Base-by-base conservation (phyloP, 1,284 basidiomycete species). In the Leccinum subrobustum region DNA sequence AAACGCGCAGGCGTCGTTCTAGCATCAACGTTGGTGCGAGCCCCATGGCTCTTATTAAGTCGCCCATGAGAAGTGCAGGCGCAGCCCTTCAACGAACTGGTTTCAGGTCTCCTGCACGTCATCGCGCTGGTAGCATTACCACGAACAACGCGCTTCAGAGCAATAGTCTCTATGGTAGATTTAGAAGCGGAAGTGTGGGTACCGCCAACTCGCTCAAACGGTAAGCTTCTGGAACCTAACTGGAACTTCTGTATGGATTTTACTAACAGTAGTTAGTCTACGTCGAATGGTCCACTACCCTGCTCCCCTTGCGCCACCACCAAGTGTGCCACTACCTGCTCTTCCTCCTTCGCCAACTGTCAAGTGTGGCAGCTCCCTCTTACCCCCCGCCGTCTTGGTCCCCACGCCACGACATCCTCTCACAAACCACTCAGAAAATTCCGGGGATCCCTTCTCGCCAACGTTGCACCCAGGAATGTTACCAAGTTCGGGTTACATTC, bases 1-100 rank as follows among this genome's bases (percentile, higher is more conserved):
- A 74, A 27, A 75, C 82, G 31, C 79, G 85, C 47, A 79, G 76
- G 58, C 81, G 84, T 44, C 79, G 83, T 51, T 84, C 82, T n/a
- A 85, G 83, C 59, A 67, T 86, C 25, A 84, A 81, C 3, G 60
- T 81, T 37, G 76, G 68, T 4, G 71, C 75, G 4, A 80, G 76
- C 9, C 80, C 83, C 3, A 79, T 83, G 69, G 77, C 75, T 48
- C 68, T 74, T 23, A 82, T 86, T 63, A 83, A 82, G 56, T 84
- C 83, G 0, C 81, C 84, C 3, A 64, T 73, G 6, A 76, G 81
- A 33, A 79, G 73, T 9, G 83, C 79, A 2, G 75, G 76, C 31
- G 74, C 75, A 31, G 83, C 84, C 2, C 67, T 82, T 25, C 80
- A 81, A 54, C 70, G 82, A 23, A 78, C 79, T 29, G 74, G 74